Conservation (phyloP, 441 rosid species). For the Jatropha multifida region DNA sequence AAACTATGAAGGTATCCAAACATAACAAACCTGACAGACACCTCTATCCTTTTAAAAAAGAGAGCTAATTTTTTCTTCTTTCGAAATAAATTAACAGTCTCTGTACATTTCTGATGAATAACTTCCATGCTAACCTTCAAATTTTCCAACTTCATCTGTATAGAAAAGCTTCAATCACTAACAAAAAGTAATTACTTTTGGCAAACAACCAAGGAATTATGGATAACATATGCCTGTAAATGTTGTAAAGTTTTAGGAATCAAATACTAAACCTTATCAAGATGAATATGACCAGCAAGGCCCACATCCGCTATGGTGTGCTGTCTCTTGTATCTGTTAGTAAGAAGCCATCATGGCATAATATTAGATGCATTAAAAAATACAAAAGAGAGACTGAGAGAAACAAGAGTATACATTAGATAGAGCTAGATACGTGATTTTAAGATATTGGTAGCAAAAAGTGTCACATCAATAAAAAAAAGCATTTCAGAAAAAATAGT, state of each 20-base stretch:
- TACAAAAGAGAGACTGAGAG: background rate
- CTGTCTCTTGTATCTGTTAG: slow-evolving; percentile 57
- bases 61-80: slow-evolving; percentile 64
- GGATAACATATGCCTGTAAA: slow-evolving; percentile 20
- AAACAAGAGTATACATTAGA: background rate
- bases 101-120: slow-evolving; percentile 70
- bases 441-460: background rate
- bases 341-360: slow-evolving; percentile 22
- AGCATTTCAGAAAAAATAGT: background rate
- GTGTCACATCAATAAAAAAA: background rate
- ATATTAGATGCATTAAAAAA: background rate
- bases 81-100: slow-evolving; percentile 43
- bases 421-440: background rate
- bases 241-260: slow-evolving; percentile 20
- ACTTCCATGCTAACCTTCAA: slow-evolving; percentile 57
- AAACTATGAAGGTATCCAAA: background rate
- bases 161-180: slow-evolving; percentile 29
- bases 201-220: slow-evolving; percentile 2
- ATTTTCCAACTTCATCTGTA: slow-evolving; percentile 62
- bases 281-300: slow-evolving; percentile 82
- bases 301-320: slow-evolving; percentile 48
- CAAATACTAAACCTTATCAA: slow-evolving; percentile 57
- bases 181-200: slow-evolving; percentile 16
- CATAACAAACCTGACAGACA: slow-evolving; percentile 68
- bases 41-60: slow-evolving; percentile 43